Conservation (phyloP, 176 grass and related monocot genomes). For the Bromus sterilis region DNA sequence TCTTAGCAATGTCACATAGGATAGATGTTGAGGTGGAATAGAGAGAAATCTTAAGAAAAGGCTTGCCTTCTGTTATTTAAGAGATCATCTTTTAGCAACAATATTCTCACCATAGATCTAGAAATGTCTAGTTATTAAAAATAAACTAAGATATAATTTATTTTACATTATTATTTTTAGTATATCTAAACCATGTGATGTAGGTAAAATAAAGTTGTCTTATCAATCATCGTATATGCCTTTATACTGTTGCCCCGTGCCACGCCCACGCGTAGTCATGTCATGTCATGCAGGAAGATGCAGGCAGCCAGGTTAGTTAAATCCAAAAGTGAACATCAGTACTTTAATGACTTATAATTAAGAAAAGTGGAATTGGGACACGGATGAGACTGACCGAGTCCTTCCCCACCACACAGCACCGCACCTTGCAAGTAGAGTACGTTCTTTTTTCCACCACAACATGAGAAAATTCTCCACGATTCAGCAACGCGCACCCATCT, state of each 20-base stretch:
- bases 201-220: no score
- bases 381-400: conserved; percentile 31
- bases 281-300: not conserved
- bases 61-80: no score
- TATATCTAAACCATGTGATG: no score
- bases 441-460: conserved; percentile 7
- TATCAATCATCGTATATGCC: no score
- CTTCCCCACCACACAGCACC: not conserved
- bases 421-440: conserved; percentile 13
- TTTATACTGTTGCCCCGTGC: not conserved
- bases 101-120: no score
- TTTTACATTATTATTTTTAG: no score
- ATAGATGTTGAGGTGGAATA: no score
- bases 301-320: not conserved
- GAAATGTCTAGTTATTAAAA: no score
- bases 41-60: no score
- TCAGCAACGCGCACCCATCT: not conserved
- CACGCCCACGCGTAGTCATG: not conserved
- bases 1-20: no score
- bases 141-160: no score
- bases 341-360: not conserved
- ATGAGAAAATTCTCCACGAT: conserved; percentile 10
- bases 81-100: no score
- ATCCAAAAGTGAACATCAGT: not conserved
- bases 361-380: not conserved